Evolutionary conservation across 2,329 filamentous ascomycete genomes (phyloP), one percentile per base, ranked within the genome.

Genomic region (Trichoderma gracile): DNA sequence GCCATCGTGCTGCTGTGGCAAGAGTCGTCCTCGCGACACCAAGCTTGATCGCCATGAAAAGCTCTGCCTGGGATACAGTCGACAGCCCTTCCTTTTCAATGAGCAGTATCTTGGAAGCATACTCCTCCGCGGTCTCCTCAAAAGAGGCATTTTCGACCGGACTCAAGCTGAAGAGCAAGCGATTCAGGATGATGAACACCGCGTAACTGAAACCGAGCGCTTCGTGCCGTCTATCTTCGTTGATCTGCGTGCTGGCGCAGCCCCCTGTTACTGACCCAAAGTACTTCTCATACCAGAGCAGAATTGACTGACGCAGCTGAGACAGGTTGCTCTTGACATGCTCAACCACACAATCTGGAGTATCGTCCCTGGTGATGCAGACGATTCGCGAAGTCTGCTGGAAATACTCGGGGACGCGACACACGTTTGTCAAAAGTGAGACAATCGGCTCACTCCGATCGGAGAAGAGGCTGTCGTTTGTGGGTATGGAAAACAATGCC

Each of bases 1-100:
- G 46, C 61, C 61, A 63, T 30, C 53, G 57, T 4, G 21, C 33
- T 10, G 52, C 61, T n/a, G 61, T 63, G 14, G 23, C 23, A 23
- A 30, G 43, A 14, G 61, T 56, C n/a, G 8, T 25, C 15, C 30
- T 42, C 15, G 61, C 52, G 1, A 63, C 61, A 12, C 21, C 19
- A 1, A 57, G 21, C 23, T 63, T 63, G 17, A 63, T 63, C 5
- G 45, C 52, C 61, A 63, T 56, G 15, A 63, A 63, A 17, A 63
- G 53, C 23, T 57, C 43, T 14, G 61, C 52, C 8, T 57, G 61
- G 49, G 61, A 57, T 9, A 27, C 38, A 2, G 53, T 45, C 4
- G 61, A 63, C 17, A 63, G 23, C 17, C 17, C 38, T 4, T 42
- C 25, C n/a, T 6, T 38, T 33, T 49, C 45, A 19, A 63, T 63